Conservation (phyloP, 345 rosid genomes). For the Carallia pectinifolia region DNA sequence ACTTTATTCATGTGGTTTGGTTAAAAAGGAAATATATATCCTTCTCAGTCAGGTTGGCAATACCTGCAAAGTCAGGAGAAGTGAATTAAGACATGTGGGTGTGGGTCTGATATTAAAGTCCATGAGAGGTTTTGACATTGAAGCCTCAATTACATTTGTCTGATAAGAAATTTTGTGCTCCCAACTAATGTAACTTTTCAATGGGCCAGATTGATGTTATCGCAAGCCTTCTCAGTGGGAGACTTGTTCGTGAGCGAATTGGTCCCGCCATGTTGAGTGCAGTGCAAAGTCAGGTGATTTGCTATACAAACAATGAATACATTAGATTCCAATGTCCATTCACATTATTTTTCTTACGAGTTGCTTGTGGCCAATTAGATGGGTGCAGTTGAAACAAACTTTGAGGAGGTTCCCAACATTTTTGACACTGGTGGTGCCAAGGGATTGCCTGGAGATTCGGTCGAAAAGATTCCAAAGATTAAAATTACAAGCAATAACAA, state of each 20-base stretch:
- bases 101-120: neutral
- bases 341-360: slow-evolving; percentile 11
- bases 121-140: neutral
- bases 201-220: slow-evolving; percentile 86
- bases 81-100: neutral
- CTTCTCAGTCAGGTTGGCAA: no score
- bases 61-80: no score
- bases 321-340: neutral
- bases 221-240: slow-evolving; percentile 94
- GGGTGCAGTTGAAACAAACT: slow-evolving; percentile 84
- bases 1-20: neutral
- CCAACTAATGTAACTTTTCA: slow-evolving; percentile 16
- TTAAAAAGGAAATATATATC: neutral
- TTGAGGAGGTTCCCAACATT: slow-evolving; percentile 74
- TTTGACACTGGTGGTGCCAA: slow-evolving; percentile 78
- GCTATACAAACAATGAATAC: neutral
- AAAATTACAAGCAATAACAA: slow-evolving; percentile 61
- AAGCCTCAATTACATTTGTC: neutral
- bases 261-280: slow-evolving; percentile 99
- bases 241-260: slow-evolving; percentile 93
- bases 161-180: neutral
- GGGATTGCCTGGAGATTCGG: slow-evolving; percentile 75
- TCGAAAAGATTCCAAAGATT: slow-evolving; percentile 80
- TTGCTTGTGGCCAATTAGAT: slow-evolving; percentile 45
- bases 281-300: slow-evolving; percentile 93